Conservation (phyloP, 2,329 filamentous ascomycete genomes). For the Thielaviopsis populi region DNA sequence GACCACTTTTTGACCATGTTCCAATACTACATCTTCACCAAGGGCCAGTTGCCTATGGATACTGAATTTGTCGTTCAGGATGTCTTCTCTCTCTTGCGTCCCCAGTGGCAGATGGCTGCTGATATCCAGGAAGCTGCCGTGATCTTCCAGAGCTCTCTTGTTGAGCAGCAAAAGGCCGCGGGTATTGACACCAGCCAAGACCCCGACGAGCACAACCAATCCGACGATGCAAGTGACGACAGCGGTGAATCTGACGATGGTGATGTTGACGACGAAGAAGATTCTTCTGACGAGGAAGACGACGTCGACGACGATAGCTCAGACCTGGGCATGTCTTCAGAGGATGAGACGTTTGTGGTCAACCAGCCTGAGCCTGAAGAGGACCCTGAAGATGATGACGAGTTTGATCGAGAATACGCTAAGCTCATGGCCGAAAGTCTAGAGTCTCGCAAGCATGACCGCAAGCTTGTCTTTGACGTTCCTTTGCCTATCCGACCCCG, state of each 20-base stretch:
- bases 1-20: conserved; percentile 97
- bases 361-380: conserved; percentile 79
- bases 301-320: conserved; percentile 42
- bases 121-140: conserved; percentile 70
- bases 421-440: conserved; percentile 97
- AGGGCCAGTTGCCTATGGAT: conserved; percentile 84
- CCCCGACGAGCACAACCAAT: conserved; percentile 62
- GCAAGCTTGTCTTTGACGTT: conserved; percentile 90
- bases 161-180: conserved; percentile 72
- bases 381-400: conserved; percentile 86
- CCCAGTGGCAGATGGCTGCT: conserved; percentile 79
- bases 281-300: conserved; percentile 39
- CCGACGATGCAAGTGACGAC: conserved; percentile 60
- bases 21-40: conserved; percentile 89
- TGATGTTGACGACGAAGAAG: conserved; percentile 42
- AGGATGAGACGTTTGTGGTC: conserved; percentile 83
- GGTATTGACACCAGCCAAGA: conserved; percentile 56
- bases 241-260: conserved; percentile 45
- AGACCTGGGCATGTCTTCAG: conserved; percentile 30
- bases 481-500: conserved; percentile 76
- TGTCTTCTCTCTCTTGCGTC: conserved; percentile 67
- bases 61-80: conserved; percentile 95
- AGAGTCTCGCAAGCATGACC: conserved; percentile 89
- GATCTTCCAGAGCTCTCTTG: conserved; percentile 74
- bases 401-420: conserved; percentile 94